Conservation (phyloP, 805 yeast species). For the Lipomyces kockii region DNA sequence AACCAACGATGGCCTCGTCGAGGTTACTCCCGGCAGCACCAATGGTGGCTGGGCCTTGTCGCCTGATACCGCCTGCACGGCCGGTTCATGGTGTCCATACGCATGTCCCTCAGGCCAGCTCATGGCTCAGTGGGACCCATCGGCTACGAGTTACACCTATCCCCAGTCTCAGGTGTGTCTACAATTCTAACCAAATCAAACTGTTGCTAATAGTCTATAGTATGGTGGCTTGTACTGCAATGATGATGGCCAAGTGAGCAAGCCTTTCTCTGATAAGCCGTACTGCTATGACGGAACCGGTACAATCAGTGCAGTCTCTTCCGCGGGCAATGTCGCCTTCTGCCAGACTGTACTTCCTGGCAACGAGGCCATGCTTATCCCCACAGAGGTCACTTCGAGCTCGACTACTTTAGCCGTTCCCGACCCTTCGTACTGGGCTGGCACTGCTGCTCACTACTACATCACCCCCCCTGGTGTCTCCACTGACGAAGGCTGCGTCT, state of each 20-base stretch:
- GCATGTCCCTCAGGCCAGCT: constrained; percentile 89
- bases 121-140: constrained; percentile 87
- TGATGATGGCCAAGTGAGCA: constrained; percentile 66
- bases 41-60: constrained; percentile 90
- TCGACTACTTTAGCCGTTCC: constrained; percentile 77
- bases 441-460: constrained; percentile 84
- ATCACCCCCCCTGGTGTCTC: constrained; percentile 83
- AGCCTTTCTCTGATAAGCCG: constrained; percentile 59
- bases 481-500: constrained; percentile 73
- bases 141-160: constrained; percentile 70
- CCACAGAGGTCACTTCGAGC: constrained; percentile 66
- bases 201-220: constrained; percentile 43
- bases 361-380: constrained; percentile 91
- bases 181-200: neutral
- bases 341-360: constrained; percentile 96
- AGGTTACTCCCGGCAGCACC: constrained; percentile 59
- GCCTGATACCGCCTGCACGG: constrained; percentile 70
- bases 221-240: constrained; percentile 85
- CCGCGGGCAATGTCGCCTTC: constrained; percentile 69
- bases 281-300: constrained; percentile 82
- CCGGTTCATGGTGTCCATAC: constrained; percentile 86
- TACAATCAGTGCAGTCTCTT: constrained; percentile 65
- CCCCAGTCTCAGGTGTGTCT: constrained; percentile 58
- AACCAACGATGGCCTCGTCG: constrained; percentile 64
- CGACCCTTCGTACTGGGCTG: constrained; percentile 58